These are phyloP conservation scores for Fusarium camptoceras DNA, from an alignment of 2,329 filamentous ascomycete species.

Conservation along the genomic window DNA sequence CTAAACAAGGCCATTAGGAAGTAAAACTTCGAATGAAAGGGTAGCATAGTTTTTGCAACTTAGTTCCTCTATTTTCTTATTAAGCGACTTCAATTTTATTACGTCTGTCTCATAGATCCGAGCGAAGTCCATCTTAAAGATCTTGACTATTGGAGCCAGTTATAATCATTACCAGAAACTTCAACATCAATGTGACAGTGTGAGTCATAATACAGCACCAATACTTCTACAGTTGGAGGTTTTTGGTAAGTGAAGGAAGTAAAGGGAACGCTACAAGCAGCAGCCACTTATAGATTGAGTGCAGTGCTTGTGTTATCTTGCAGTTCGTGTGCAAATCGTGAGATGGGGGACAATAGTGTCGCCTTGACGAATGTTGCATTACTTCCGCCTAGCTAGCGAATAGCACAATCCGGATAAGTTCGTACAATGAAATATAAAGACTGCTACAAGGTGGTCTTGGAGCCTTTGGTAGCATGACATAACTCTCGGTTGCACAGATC, in stretches of 20 bases:
- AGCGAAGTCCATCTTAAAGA: neutral
- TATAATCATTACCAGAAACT: neutral
- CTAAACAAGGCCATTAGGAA: neutral
- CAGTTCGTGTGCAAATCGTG: neutral
- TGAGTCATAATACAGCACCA: neutral
- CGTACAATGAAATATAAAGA: neutral
- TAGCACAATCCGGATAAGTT: neutral
- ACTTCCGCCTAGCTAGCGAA: neutral
- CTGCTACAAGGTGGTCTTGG: neutral
- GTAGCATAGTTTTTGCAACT: neutral
- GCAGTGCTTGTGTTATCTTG: neutral
- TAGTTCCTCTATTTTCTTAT: neutral
- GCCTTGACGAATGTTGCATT: neutral
- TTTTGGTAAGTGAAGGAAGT: neutral
- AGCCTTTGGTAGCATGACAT: neutral
- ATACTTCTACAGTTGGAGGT: neutral
- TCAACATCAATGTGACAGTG: neutral
- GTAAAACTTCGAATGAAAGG: neutral
- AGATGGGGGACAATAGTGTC: neutral
- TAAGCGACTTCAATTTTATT: neutral
- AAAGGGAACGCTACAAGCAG: too few relatives aligned
- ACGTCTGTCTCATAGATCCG: neutral
- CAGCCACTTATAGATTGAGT: neutral
- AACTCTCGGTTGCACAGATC: too few relatives aligned
- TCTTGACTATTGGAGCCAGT: neutral